Evolutionary conservation across 148 eudicot species (phyloP), one percentile per base, ranked within the genome.

Genomic region (Fagopyrum esculentum): DNA sequence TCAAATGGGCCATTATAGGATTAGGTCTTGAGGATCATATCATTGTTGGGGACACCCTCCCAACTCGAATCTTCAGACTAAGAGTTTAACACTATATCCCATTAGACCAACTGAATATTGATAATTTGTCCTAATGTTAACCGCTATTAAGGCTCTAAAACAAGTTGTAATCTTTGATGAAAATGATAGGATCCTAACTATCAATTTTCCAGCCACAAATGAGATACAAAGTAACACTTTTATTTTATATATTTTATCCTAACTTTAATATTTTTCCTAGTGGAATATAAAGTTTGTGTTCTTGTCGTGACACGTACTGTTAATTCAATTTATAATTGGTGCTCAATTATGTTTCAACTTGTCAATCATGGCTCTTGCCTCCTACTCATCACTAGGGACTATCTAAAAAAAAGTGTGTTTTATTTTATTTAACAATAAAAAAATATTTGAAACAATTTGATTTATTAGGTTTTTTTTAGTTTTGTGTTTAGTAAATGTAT

Each of bases 261-360:
- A 30, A 66, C 19, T 43, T 66, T 40, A 0, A 22, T 22, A 22
- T 22, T 64, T 40, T 4, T 1, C 47, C n/a, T 15, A 40, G 71
- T 66, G 71, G 71, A 66, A 19, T 0, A 13, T 66, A 66, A 66
- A 66, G 71, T 43, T 13, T 66, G 19, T 66, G 71, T 15, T 66
- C 71, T 66, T 66, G 71, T 66, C 71, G 71, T 66, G 45, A 66
- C 71, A 66, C 71, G 13, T 66, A 35, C 40, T 43, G 15, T 40
- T 66, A 66, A 40, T 40, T 66, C 17, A 40, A 40, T 35, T 35
- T 66, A 6, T 66, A 66, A 66, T 63, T 63, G 71, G 47, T 66
- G 47, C 13, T 66, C 47, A 40, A 43, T 66, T 66, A 66, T 40
- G 71, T 66, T 66, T 17, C 46, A 43, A 66, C 19, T 66, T 66